A percentile compares a stretch with the other conserved stretches of the same genome.
Conservation (phyloP, 2,329 filamentous ascomycete species). For the Zymoseptoria tritici region DNA sequence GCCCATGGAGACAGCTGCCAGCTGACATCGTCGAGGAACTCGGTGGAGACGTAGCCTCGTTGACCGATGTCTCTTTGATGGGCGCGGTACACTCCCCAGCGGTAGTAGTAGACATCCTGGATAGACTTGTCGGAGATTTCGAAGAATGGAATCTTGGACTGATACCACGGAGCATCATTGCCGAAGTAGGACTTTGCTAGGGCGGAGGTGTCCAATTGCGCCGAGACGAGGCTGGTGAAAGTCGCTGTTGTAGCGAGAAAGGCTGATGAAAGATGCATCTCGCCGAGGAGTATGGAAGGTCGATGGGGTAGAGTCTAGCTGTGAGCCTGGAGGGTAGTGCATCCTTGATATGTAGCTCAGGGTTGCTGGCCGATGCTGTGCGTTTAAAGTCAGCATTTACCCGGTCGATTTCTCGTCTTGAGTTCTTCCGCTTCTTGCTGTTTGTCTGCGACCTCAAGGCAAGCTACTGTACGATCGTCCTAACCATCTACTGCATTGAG, state of each 20-base stretch:
- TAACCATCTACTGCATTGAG: too few species aligned
- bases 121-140: constrained; percentile 33
- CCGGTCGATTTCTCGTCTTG: neutral
- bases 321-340: neutral
- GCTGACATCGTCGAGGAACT: constrained; percentile 39
- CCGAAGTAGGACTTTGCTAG: constrained; percentile 32
- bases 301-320: neutral
- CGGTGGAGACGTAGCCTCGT: constrained; percentile 38
- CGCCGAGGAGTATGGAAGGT: neutral
- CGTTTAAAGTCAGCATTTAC: neutral
- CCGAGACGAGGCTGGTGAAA: neutral
- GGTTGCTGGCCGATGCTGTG: neutral
- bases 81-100: constrained; percentile 39
- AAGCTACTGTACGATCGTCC: neutral
- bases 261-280: neutral
- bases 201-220: constrained; percentile 21
- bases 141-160: constrained; percentile 34
- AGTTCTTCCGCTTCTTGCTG: neutral
- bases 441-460: neutral
- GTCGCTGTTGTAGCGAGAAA: neutral
- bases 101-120: constrained; percentile 39
- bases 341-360: neutral
- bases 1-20: constrained; percentile 39
- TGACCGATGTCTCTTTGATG: constrained; percentile 39
- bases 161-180: constrained; percentile 37